phyloP scores from a whole-genome alignment of 2,329 filamentous ascomycete species.

The Fusarium nygamai region DNA sequence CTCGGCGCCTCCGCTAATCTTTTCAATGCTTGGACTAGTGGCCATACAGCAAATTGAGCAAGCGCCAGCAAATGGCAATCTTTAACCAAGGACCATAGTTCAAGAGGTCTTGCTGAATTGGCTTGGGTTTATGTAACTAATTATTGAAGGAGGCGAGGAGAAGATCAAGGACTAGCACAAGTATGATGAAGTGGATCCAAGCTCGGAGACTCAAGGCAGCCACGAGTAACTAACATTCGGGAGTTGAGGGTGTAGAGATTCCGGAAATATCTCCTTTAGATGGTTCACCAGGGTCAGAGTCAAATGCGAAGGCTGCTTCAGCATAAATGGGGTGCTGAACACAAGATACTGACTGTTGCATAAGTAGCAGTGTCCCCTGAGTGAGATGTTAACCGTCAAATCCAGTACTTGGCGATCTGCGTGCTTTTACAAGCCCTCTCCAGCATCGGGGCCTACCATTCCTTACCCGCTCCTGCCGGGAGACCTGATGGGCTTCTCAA shows the following conservation, averaged over 20 bases:
- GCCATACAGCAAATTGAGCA: background rate
- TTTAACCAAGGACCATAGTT: rapidly evolving
- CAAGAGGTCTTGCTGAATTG: background rate
- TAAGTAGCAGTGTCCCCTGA: background rate
- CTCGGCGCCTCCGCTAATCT: background rate
- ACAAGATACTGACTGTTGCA: background rate
- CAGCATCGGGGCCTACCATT: background rate
- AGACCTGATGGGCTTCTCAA: background rate
- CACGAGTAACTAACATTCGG: background rate
- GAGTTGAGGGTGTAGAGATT: background rate
- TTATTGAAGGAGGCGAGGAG: rapidly evolving
- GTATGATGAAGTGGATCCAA: background rate
- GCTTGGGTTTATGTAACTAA: background rate
- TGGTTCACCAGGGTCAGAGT: background rate
- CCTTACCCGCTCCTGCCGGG: background rate
- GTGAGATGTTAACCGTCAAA: background rate
- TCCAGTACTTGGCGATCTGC: background rate
- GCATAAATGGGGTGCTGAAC: background rate
- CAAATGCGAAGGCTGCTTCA: rapidly evolving
- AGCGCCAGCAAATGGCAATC: background rate
- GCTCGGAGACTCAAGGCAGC: too few relatives aligned
- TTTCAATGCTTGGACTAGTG: background rate
- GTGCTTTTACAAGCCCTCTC: background rate
- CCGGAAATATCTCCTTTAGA: background rate
- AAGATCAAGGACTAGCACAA: background rate